Evolutionary conservation across 768 basidiomycete species (phyloP), one percentile per base, ranked within the genome.

Genomic region (Trametes elegans): DNA sequence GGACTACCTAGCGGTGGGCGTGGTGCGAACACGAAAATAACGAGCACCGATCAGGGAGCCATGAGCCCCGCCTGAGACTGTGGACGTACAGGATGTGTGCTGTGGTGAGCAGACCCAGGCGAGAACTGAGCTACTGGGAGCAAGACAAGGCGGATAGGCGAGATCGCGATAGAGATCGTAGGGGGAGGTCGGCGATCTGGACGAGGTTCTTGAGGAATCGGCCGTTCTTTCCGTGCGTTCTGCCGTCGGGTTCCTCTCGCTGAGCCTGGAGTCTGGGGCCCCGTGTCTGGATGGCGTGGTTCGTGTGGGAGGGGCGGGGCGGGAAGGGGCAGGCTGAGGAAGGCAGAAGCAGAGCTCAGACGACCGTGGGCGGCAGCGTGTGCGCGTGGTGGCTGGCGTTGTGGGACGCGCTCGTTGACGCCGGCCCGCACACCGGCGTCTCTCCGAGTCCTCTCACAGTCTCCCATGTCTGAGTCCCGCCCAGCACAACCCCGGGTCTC

Each of bases 401-500:
- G n/a, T n/a, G n/a, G n/a, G n/a, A 24, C 21, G 39, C 28, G 14
- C 27, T 8, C 38, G 13, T 51, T 52, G 56, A 48, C 56, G 56
- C 56, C 56, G 44, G 50, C 31, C 56, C 60, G 56, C 50, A 44
- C 43, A 32, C 42, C 26, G 58, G 55, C 55, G 55, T 38, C 56
- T 54, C n/a, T n/a, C n/a, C n/a, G n/a, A n/a, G 42, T 61, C 27
- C 45, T 66, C 63, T 60, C 65, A 63, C 64, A 60, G 61, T 59
- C 44, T 47, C 64, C 66, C 57, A 69, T 70, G 62, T 64, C 66
- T 53, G 61, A 68, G 42, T 55, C 71, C 40, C 58, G 53, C 53
- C 70, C 71, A 39, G 55, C 66, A 23, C 61, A 59, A 46, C 57
- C 73, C 54, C 83, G 84, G 61, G 73, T 89, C 55, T 81, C 87